phyloP scores from a whole-genome alignment of 1,284 basidiomycete genomes.

The Veloporphyrellus conicus region DNA sequence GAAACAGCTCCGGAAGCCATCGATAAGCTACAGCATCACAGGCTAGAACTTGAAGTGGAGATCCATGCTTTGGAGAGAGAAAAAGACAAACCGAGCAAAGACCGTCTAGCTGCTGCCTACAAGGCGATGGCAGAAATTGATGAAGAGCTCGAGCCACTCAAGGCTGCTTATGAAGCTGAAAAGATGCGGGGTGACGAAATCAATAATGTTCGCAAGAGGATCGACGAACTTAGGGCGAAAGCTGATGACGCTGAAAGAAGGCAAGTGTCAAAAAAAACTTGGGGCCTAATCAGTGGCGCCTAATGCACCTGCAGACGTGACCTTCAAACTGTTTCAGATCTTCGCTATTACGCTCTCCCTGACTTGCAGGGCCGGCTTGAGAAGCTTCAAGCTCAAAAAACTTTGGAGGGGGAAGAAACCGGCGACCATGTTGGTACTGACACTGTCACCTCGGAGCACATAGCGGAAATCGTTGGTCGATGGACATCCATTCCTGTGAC shows the following conservation, averaged over 20 bases:
- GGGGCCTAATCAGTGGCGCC: neutral
- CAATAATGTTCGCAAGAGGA: conserved; percentile 72
- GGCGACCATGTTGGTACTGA: conserved; percentile 57
- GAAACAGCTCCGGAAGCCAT: conserved; percentile 95
- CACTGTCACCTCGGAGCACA: conserved; percentile 84
- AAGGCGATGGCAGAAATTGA: conserved; percentile 85
- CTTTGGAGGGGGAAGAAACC: conserved; percentile 66
- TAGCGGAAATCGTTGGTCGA: conserved; percentile 84
- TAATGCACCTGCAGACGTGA: conserved; percentile 53
- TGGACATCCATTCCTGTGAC: conserved; percentile 92
- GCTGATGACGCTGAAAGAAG: conserved; percentile 91
- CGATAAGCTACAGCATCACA: conserved; percentile 88
- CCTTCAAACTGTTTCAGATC: conserved; percentile 82
- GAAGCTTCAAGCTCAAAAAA: conserved; percentile 69
- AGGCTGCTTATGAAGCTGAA: conserved; percentile 86
- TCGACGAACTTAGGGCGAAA: conserved; percentile 91
- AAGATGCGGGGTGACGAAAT: conserved; percentile 86
- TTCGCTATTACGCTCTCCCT: conserved; percentile 91
- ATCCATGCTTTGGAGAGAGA: conserved; percentile 93
- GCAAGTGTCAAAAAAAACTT: conserved; percentile 36
- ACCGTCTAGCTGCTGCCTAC: conserved; percentile 73
- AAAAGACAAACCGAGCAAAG: conserved; percentile 88
- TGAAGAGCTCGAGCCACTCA: conserved; percentile 85
- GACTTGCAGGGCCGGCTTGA: conserved; percentile 78
- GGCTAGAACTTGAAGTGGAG: conserved; percentile 92